Percentiles rank a stretch among this genome's conserved stretches.
Evolutionary conservation across 106 monocot species (phyloP).

Genomic region (Chionographis japonica): DNA sequence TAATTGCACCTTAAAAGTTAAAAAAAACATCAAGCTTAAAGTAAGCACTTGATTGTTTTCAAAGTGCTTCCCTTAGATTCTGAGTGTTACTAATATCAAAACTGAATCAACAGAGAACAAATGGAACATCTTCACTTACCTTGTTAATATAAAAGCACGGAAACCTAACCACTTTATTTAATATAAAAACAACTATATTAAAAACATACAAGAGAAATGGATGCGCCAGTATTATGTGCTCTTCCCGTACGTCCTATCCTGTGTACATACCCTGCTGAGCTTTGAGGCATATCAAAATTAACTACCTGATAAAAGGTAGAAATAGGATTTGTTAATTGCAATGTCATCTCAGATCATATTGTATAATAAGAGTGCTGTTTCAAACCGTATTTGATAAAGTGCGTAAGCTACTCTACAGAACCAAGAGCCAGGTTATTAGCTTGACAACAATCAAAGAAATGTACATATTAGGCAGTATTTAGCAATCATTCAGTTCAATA

Average conservation of each 20-base stretch:
- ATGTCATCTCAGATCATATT: not conserved
- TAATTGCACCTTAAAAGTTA: not conserved
- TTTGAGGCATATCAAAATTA: constrained; percentile 86
- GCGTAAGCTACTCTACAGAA: too few species aligned
- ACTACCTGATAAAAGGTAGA: constrained; percentile 47
- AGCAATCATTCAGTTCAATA: too few species aligned
- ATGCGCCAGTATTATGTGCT: constrained; percentile 70
- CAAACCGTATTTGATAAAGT: not conserved
- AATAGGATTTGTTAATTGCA: constrained; percentile 1
- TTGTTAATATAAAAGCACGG: too few species aligned
- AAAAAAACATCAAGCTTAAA: not conserved
- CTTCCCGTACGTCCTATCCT: constrained; percentile 91
- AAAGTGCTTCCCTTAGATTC: too few species aligned
- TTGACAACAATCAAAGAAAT: too few species aligned
- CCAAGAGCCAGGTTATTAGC: too few species aligned
- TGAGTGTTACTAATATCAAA: too few species aligned
- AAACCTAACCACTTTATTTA: too few species aligned
- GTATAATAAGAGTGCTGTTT: not conserved
- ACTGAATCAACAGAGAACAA: too few species aligned
- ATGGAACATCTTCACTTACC: not conserved
- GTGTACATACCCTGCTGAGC: constrained; percentile 78
- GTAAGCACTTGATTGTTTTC: not conserved
- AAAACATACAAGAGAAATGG: constrained; percentile 59
- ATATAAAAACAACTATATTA: not conserved
- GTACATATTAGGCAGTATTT: too few species aligned